phyloP scores from a whole-genome alignment of 495 filamentous ascomycete species.

The Tuber calosporum region DNA sequence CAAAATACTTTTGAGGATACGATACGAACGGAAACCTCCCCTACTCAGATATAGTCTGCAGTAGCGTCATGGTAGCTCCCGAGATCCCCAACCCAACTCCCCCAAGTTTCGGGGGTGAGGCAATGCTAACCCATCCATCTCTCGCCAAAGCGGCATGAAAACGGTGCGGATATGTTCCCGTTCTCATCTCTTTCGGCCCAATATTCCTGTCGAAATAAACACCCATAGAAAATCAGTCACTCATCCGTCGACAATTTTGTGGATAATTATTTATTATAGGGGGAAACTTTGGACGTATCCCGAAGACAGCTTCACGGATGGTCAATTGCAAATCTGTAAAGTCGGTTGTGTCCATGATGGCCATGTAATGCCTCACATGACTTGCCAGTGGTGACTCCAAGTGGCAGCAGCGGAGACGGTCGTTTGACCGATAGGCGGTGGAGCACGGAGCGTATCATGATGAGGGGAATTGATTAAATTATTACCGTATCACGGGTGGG shows the following conservation, averaged over 20 bases:
- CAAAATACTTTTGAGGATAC: not conserved
- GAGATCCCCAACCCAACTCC: slow-evolving; percentile 70
- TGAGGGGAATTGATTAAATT: not conserved
- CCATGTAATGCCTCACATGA: slow-evolving; percentile 6
- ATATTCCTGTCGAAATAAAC: slow-evolving; percentile 48
- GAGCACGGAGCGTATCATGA: not conserved
- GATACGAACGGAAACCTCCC: slow-evolving; percentile 49
- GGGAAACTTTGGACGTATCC: slow-evolving; percentile 60
- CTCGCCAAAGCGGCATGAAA: slow-evolving; percentile 68
- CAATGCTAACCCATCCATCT: slow-evolving; percentile 78
- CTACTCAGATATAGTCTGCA: slow-evolving; percentile 61
- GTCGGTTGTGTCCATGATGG: slow-evolving; percentile 62
- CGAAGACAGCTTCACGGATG: slow-evolving; percentile 61
- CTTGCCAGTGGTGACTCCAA: not conserved
- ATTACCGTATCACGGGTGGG: not conserved
- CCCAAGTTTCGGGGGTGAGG: slow-evolving; percentile 63
- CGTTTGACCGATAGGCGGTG: not conserved
- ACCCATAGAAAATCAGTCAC: slow-evolving; percentile 9
- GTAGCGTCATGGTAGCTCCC: slow-evolving; percentile 78
- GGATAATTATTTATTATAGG: not conserved
- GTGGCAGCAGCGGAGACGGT: not conserved
- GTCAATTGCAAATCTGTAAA: slow-evolving; percentile 66
- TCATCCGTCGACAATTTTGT: not conserved
- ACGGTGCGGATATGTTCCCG: slow-evolving; percentile 60
- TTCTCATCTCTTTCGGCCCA: slow-evolving; percentile 64